Base-by-base conservation (phyloP, 176 grass and related monocot species). In the Cocos nucifera region DNA sequence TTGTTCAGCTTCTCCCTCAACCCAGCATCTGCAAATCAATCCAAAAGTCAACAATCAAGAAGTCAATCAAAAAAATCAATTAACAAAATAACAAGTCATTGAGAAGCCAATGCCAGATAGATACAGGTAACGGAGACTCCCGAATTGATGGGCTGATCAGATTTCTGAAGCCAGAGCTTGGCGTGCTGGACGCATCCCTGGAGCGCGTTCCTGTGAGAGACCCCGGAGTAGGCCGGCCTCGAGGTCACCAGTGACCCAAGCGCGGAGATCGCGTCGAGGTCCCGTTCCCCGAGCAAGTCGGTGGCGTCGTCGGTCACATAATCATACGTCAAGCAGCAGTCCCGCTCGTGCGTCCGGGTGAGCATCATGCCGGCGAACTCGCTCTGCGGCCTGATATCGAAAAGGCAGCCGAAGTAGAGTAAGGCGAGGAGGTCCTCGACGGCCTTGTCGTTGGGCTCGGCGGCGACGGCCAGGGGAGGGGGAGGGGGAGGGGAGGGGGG, bases 321-420 rank as follows among this genome's bases (percentile, higher is more conserved):
- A 72, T 98, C 93, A 5, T 98, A 98, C 4, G 85, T 93, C 76
- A 98, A 56, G 57, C 85, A 98, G 82, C 94, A 89, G 24, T 44
- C 73, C 50, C 94, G 71, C 85, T 98, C 94, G 53, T 83, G 88
- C 52, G 74, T 73, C 64, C 94, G 72, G 1, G 94, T 79, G 55
- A 83, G 74, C 79, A 92, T 89, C 27, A 69, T 86, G 12, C 88
- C 60, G 48, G 76, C 57, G 68, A 83, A 98, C 53, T 98, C 88
- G 65, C 66, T 66, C 56, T 98, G 85, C 30, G 39, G 58, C 82
- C 87, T 92, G 54, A 93, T 76, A 19, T 98, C 88, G 53, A 98
- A 98, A 3, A 98, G 71, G 32, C 66, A 55, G 50, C 94, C 88
- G 68, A 98, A 98, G 65, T 98, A 98, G 61, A 93, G 54, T 70